These are phyloP conservation scores for Acorus gramineus DNA, from an alignment of 106 monocot species.

Conservation along the genomic window DNA sequence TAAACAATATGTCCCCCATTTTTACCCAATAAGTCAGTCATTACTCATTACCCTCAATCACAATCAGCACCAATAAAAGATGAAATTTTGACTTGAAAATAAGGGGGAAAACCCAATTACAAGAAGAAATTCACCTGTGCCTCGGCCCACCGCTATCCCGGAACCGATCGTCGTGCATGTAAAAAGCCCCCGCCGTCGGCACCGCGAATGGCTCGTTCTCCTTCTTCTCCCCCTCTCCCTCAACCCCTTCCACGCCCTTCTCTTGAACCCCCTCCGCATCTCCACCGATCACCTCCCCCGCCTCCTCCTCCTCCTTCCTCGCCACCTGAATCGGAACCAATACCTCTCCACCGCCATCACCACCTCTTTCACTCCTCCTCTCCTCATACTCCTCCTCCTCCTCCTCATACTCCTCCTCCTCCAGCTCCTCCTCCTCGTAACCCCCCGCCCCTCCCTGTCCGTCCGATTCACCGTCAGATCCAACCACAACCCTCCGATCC, in stretches of 20 bases:
- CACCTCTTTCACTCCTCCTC: conserved; percentile 1
- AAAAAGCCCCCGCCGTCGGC: conserved; percentile 72
- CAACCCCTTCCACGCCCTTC: neutral
- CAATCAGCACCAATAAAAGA: neutral
- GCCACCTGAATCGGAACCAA: neutral
- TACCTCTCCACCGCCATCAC: neutral
- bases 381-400: conserved; percentile 4
- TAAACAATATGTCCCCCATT: too few relatives aligned
- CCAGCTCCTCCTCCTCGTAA: conserved; percentile 54
- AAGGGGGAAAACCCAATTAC: neutral
- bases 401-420: neutral
- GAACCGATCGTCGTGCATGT: conserved; percentile 94
- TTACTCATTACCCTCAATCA: too few relatives aligned
- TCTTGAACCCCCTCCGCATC: neutral
- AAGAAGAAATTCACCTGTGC: conserved; percentile 20
- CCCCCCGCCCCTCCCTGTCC: conserved; percentile 46
- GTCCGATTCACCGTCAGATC: conserved; percentile 59
- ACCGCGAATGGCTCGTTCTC: conserved; percentile 70
- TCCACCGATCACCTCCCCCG: neutral
- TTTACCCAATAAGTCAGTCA: too few relatives aligned
- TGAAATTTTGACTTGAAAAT: too few relatives aligned
- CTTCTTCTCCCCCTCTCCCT: conserved; percentile 46
- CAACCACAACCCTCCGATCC: conserved; percentile 15
- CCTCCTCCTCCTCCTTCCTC: neutral
- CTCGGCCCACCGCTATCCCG: conserved; percentile 46